Base-by-base conservation (phyloP, 1,284 basidiomycete species). In the Rhizopogon parksii region DNA sequence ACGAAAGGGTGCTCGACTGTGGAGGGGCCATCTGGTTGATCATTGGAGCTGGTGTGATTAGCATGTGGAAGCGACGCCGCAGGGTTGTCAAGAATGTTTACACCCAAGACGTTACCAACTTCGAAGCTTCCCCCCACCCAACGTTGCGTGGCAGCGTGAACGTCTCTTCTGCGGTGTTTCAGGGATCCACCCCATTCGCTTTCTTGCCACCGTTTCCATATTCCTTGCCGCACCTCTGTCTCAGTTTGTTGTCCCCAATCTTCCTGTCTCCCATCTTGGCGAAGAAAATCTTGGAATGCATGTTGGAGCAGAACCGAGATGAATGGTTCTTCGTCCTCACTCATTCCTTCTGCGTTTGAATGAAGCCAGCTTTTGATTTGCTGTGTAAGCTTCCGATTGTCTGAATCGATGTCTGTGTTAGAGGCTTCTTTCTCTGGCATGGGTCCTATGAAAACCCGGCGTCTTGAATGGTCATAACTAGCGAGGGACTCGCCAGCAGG, bases 61-160 rank as follows among this genome's bases (percentile, higher is more conserved):
- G 6, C 21, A 8, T 46, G 43, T n/a, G n/a, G 25, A 17, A 30
- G 43, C 5, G 24, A 46, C 4, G 49, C 49, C 1, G 55, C 47
- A 24, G 56, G 56, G 32, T n/a, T 38, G 43, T 61, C 54, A 35
- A 66, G 66, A 36, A 69, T 53, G 46, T 53, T 61, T 36, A 66
- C 64, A 14, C 67, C 67, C 30, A 66, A 59, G 46, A 66, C 56
- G 15, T 76, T 75, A 2, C 88, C 88, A 37, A 91, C 72, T 59
- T 88, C 83, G 58, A 91, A 91, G 51, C 80, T 86, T 14, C 71
- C 73, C 25, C 88, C 86, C 21, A 87, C 74, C 88, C 88, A 90
- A 38, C 69, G 70, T 35, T 67, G 65, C 24, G 50, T 47, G 53
- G 55, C 27, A 51, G 56, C 49, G 49, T 62, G 57, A 54, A 53